Percentiles rank a stretch among this genome's conserved stretches.
Evolutionary conservation across 2,329 filamentous ascomycete species (phyloP).

Genomic region (Neoscytalidium dimidiatum): DNA sequence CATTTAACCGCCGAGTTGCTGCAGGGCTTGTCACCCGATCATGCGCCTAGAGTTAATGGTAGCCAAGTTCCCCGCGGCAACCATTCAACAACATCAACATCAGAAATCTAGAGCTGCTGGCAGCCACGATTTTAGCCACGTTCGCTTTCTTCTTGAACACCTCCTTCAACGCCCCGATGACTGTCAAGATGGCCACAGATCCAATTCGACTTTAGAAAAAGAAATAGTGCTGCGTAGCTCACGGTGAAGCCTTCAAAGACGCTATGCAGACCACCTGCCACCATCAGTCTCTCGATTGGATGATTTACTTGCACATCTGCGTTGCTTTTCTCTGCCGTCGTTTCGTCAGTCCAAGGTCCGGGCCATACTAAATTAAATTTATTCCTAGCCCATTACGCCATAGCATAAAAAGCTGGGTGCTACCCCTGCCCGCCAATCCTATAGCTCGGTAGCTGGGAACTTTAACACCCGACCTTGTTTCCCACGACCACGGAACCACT

Average conservation of each 20-base stretch:
- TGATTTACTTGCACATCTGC: too few relatives aligned
- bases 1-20: background rate
- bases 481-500: background rate
- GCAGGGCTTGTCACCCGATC: background rate
- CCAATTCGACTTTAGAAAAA: too few relatives aligned
- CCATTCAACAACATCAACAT: background rate
- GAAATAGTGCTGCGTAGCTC: too few relatives aligned
- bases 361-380: background rate
- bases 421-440: background rate
- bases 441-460: background rate
- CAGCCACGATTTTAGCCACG: background rate
- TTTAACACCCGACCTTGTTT: background rate
- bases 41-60: background rate
- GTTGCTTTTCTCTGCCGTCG: too few relatives aligned
- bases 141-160: too few relatives aligned
- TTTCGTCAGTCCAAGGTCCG: background rate
- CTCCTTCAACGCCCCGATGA: background rate
- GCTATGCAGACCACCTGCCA: too few relatives aligned
- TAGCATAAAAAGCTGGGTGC: background rate
- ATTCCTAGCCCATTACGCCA: background rate
- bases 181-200: background rate
- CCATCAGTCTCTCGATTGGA: too few relatives aligned
- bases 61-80: background rate
- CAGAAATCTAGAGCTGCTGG: background rate
- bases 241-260: too few relatives aligned